Base-by-base conservation (phyloP, 495 filamentous ascomycete genomes). In the Penicillium maclennaniae region DNA sequence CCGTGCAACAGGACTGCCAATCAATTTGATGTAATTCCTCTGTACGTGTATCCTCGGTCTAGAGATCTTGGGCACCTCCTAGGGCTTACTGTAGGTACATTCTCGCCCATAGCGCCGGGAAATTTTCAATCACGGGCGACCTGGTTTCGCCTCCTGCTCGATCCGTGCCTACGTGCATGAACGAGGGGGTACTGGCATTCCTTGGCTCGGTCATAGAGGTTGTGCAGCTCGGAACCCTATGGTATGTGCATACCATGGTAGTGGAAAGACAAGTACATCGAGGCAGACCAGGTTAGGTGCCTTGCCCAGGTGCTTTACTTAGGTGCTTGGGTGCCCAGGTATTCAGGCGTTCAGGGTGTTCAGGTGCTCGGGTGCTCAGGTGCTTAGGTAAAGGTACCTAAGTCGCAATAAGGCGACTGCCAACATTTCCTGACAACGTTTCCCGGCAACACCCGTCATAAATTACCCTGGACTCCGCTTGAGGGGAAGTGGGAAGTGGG, bases 111-210 rank as follows among this genome's bases (percentile, higher is more conserved):
- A 41, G 21, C 14, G 38, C 16, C 15, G 42, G 21, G 25, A 46
- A 26, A 14, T 45, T 41, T 41, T 51, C 38, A 40, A 40, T 16
- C 16, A 40, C 38, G 37, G 37, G 37, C 37, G 37, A 39, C 37
- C 37, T 7, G 10, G 37, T 39, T 39, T 25, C 43, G 8, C 16
- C 23, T 21, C 41, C 36, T 36, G 36, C 36, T 40, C 43, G 43
- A 55, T 59, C 50, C 51, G 42, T 45, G 49, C 42, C 23, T 51
- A 47, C 47, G 45, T 59, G 53, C 43, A 54, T 60, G 45, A 57
- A 57, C 45, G 54, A 57, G 54, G 50, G 50, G 54, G 31, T 34
- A 34, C 9, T 34, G 31, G 54, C 45, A 54, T 47, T 47, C 51
- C 39, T 55, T 39, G 27, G 41, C 40, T 40, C 42, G 26, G 21